Conservation (phyloP, 2,329 filamentous ascomycete species). For the Daldinia sp. region DNA sequence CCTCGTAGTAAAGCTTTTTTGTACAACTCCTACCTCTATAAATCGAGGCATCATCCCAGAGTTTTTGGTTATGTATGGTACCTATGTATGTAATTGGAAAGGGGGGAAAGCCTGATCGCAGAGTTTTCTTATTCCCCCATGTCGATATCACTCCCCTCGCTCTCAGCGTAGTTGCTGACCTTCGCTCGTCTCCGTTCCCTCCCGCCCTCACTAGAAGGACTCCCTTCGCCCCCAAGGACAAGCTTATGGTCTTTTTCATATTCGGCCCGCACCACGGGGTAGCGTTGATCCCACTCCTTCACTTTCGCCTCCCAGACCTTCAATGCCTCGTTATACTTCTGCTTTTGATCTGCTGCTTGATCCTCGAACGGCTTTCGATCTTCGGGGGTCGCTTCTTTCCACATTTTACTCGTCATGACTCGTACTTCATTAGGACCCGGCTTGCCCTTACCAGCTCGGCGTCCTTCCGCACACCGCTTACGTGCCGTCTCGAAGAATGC, state of each 20-base stretch:
- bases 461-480: constrained; percentile 72
- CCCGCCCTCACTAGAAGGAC: constrained; percentile 39
- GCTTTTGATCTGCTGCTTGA: constrained; percentile 77
- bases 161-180: constrained; percentile 56
- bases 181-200: constrained; percentile 51
- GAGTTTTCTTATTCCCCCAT: constrained; percentile 40
- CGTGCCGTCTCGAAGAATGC: constrained; percentile 75
- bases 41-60: constrained; percentile 13
- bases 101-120: not conserved
- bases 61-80: constrained; percentile 11
- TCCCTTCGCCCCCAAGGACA: constrained; percentile 49
- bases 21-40: constrained; percentile 12
- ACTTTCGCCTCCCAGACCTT: constrained; percentile 71
- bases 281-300: constrained; percentile 78
- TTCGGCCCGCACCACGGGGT: constrained; percentile 63
- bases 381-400: constrained; percentile 80
- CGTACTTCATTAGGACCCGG: constrained; percentile 84
- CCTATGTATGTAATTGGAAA: constrained; percentile 2
- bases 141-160: constrained; percentile 53
- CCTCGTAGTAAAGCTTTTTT: constrained; percentile 16
- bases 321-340: constrained; percentile 69
- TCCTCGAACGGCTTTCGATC: constrained; percentile 83
- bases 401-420: constrained; percentile 87
- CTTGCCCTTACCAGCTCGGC: constrained; percentile 72
- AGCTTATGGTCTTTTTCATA: constrained; percentile 68